A percentile compares a stretch with the other conserved stretches of the same genome.
Evolutionary conservation across 371 early-diverging fungal species (phyloP).

Genomic region (Capillidium rhysosporum): DNA sequence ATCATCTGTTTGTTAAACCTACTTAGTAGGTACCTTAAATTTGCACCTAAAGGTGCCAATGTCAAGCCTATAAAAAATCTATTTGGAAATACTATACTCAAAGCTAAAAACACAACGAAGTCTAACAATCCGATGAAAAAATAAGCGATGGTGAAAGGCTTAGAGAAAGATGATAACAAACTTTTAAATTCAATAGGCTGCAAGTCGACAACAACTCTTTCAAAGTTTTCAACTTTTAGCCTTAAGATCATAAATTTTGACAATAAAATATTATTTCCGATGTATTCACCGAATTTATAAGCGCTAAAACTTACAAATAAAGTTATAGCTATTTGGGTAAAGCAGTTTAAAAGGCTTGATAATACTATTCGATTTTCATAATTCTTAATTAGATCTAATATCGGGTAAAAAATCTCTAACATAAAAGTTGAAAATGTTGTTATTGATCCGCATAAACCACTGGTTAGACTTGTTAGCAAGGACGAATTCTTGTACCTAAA

Average conservation of each 20-base stretch:
- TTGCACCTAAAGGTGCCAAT: conserved; percentile 2
- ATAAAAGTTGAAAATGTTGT: conserved; percentile 6
- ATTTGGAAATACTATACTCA: no score
- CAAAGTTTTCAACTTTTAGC: no score
- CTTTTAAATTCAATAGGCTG: no score
- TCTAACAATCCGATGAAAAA: no score
- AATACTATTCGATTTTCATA: background rate
- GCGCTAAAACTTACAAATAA: background rate
- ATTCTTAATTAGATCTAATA: background rate
- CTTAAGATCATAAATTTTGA: background rate
- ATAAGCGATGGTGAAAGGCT: no score
- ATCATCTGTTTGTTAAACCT: background rate
- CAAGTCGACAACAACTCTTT: no score
- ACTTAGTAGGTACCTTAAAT: background rate
- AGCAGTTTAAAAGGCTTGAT: background rate
- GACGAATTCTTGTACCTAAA: background rate
- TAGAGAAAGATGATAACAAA: no score
- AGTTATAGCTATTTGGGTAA: background rate
- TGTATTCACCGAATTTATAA: background rate
- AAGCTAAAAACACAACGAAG: no score
- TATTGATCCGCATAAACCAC: conserved; percentile 7
- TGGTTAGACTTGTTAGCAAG: background rate
- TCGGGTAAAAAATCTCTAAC: background rate
- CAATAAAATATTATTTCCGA: background rate
- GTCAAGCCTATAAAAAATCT: background rate